Base-by-base conservation (phyloP, 345 rosid genomes). In the Pistacia vera region DNA sequence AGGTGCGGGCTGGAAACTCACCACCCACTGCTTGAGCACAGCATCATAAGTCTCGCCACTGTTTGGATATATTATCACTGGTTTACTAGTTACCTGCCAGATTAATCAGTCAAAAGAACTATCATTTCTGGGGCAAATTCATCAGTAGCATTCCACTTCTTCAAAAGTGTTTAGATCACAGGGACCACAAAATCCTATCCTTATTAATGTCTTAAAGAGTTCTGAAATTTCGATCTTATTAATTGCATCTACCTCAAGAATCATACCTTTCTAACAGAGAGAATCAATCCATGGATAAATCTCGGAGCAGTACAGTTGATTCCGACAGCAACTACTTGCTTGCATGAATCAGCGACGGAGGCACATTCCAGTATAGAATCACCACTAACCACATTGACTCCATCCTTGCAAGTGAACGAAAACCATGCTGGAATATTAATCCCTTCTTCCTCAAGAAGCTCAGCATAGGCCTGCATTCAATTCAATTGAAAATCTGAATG, bases 251-350 rank as follows among this genome's bases (percentile, higher is more conserved):
- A 17, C 41, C 69, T 48, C 6, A 16, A 63, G 54, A 70, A 2
- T 63, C 55, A 17, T 75, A 90, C 98, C 88, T 89, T 80, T 10
- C 73, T 68, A 51, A 92, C 78, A 5, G 92, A 87, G 59, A 82
- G 82, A 46, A 92, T 74, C 56, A 90, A 87, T 55, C 84, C 95
- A 25, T 82, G 86, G 78, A 95, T 89, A 69, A 68, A 88, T 72
- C 97, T 79, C 58, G 98, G 97, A 69, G 98, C 81, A 38, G 93
- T 88, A 71, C 98, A 95, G 72, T 95, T 95, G 80, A 95, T 86
- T 75, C 98, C 98, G 8, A 92, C 84, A 18, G 97, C 93, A 61
- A 85, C 89, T 69, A 89, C 91, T 70, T 82, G 88, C 78, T 86
- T 81, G 85, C 95, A 90, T 12, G 97, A 82, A 79, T 91, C 90